A percentile compares a stretch with the other conserved stretches of the same genome.
Evolutionary conservation across 164 flowering plant genomes (phyloP).

Genomic region (Macadamia tetraphylla): DNA sequence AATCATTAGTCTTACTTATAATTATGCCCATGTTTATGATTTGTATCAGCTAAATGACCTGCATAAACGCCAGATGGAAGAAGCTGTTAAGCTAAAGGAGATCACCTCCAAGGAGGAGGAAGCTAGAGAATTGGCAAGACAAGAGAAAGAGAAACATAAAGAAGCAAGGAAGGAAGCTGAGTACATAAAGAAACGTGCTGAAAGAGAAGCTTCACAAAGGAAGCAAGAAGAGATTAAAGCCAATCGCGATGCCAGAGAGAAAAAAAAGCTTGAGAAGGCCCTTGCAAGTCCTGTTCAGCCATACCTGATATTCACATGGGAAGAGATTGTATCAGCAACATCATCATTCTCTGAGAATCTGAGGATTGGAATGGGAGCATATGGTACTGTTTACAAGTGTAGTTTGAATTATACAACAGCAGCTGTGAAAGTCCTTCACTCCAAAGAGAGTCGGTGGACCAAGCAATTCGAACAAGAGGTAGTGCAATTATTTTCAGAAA

Average conservation of each 20-base stretch:
- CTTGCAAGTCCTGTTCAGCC: conserved; percentile 31
- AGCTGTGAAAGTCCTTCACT: conserved; percentile 77
- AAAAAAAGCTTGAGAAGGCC: conserved; percentile 49
- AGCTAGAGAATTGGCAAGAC: conserved; percentile 48
- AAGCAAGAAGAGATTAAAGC: conserved; percentile 58
- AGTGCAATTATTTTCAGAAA: conserved; percentile 1
- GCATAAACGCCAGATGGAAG: conserved; percentile 42
- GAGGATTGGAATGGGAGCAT: conserved; percentile 70
- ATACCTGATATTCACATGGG: conserved; percentile 64
- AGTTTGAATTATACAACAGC: conserved; percentile 57
- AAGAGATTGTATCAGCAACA: conserved; percentile 70
- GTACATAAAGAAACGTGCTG: conserved; percentile 39
- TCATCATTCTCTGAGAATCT: conserved; percentile 67
- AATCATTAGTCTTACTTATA: not conserved
- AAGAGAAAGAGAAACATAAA: conserved; percentile 51
- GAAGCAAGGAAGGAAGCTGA: conserved; percentile 55
- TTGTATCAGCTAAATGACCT: conserved; percentile 48
- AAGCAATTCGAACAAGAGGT: conserved; percentile 89
- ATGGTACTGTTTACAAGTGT: conserved; percentile 80
- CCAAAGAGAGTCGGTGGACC: conserved; percentile 33
- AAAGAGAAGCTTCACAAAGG: conserved; percentile 53
- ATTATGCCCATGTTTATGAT: conserved; percentile 1
- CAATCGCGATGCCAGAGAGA: conserved; percentile 45
- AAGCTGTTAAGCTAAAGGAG: conserved; percentile 51
- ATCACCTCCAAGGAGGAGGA: conserved; percentile 40